Percentiles rank a stretch among this genome's conserved stretches.
Conservation (phyloP, 345 rosid genomes). For the Isatis tinctoria region DNA sequence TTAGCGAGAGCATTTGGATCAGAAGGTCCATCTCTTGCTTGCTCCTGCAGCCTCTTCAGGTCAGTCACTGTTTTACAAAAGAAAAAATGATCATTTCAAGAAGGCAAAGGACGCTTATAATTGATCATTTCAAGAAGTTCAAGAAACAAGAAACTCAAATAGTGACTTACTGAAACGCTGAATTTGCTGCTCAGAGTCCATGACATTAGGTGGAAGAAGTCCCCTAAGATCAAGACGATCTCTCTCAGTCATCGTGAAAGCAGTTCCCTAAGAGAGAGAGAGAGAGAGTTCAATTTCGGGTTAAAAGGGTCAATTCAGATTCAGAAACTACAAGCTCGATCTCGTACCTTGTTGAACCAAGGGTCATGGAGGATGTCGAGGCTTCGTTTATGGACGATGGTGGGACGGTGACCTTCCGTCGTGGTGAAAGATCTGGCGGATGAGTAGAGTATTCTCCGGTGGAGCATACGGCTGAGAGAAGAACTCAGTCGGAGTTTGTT, state of each 20-base stretch:
- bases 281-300: too few species aligned
- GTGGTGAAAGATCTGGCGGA: constrained; percentile 68
- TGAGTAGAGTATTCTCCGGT: constrained; percentile 25
- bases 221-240: constrained; percentile 96
- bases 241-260: constrained; percentile 91
- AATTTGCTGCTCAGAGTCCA: constrained; percentile 86
- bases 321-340: too few species aligned
- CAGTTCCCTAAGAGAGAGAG: constrained; percentile 62
- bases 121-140: neutral
- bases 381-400: constrained; percentile 93
- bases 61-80: constrained; percentile 56
- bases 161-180: constrained; percentile 71
- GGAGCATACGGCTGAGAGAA: constrained; percentile 44
- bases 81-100: neutral
- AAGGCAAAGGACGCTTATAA: too few species aligned
- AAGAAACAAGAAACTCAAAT: neutral
- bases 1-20: constrained; percentile 89
- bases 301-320: too few species aligned
- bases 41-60: constrained; percentile 85
- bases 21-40: constrained; percentile 90
- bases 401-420: constrained; percentile 80
- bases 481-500: constrained; percentile 27
- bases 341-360: too few species aligned
- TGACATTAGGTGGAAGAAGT: constrained; percentile 84
- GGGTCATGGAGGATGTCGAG: constrained; percentile 97